phyloP scores from a whole-genome alignment of 805 yeast species.

The Candida namnaoensis region DNA sequence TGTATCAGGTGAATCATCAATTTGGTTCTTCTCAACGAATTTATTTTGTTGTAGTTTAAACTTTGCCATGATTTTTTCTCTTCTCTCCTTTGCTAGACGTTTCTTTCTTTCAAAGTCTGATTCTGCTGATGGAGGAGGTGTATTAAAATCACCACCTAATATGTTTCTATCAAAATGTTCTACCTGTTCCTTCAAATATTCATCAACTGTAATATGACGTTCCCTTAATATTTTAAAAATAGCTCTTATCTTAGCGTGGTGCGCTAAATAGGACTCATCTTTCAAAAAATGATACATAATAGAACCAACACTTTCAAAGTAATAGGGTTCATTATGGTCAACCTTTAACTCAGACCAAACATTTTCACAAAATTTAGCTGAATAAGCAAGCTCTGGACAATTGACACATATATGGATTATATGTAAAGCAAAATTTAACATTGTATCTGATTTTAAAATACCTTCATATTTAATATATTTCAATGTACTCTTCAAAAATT shows the following conservation, averaged over 20 bases:
- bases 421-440: constrained; percentile 54
- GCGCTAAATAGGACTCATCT: constrained; percentile 29
- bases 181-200: constrained; percentile 25
- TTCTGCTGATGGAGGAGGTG: constrained; percentile 1
- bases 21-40: constrained; percentile 51
- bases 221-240: constrained; percentile 30
- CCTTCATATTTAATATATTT: constrained; percentile 23
- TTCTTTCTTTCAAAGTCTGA: constrained; percentile 51
- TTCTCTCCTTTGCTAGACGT: constrained; percentile 59
- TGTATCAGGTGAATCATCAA: constrained; percentile 16
- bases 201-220: constrained; percentile 21
- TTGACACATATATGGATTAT: constrained; percentile 53
- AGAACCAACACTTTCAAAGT: constrained; percentile 29
- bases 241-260: constrained; percentile 49
- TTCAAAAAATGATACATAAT: constrained; percentile 31
- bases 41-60: constrained; percentile 71
- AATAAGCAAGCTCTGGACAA: constrained; percentile 22
- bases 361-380: constrained; percentile 19
- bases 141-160: constrained; percentile 2
- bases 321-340: constrained; percentile 27
- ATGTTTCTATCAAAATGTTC: constrained; percentile 20
- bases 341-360: constrained; percentile 26
- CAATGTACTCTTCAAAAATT: constrained; percentile 43
- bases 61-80: constrained; percentile 64
- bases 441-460: constrained; percentile 41